Conservation (phyloP, 805 yeast genomes). For the Hemisphaericaspora nanyangensis region DNA sequence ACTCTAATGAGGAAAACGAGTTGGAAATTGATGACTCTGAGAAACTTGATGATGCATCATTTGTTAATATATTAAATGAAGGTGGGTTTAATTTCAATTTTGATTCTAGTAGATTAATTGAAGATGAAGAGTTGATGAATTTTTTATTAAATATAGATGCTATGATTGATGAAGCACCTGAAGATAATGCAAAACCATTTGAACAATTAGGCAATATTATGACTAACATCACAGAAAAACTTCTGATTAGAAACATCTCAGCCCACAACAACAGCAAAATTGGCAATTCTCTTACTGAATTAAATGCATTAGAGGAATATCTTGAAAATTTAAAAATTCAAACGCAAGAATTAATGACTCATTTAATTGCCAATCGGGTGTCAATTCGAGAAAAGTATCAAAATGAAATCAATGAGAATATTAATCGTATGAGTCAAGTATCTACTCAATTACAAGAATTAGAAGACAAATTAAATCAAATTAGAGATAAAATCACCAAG, state of each 20-base stretch:
- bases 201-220: conserved; percentile 7
- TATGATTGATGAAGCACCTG: conserved; percentile 13
- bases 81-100: conserved; percentile 20
- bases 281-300: conserved; percentile 11
- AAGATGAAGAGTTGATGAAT: conserved; percentile 24
- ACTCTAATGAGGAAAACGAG: neutral
- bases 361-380: conserved; percentile 15
- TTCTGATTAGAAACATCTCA: conserved; percentile 1
- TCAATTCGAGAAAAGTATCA: conserved; percentile 19
- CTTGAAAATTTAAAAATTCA: conserved; percentile 14
- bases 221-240: conserved; percentile 4
- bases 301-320: conserved; percentile 14
- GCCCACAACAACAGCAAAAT: too few species aligned
- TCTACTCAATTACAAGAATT: conserved; percentile 20
- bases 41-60: conserved; percentile 6
- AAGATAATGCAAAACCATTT: neutral
- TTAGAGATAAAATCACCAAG: conserved; percentile 19
- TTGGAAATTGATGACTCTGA: neutral
- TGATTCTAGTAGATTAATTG: conserved; percentile 9
- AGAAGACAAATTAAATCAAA: conserved; percentile 21
- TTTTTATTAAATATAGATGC: conserved; percentile 27
- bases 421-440: conserved; percentile 26
- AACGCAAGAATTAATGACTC: conserved; percentile 16
- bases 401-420: conserved; percentile 22
- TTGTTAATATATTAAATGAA: conserved; percentile 12